Evolutionary conservation across 129 eudicot genomes (phyloP).

Genomic region (Sambucus nigra): DNA sequence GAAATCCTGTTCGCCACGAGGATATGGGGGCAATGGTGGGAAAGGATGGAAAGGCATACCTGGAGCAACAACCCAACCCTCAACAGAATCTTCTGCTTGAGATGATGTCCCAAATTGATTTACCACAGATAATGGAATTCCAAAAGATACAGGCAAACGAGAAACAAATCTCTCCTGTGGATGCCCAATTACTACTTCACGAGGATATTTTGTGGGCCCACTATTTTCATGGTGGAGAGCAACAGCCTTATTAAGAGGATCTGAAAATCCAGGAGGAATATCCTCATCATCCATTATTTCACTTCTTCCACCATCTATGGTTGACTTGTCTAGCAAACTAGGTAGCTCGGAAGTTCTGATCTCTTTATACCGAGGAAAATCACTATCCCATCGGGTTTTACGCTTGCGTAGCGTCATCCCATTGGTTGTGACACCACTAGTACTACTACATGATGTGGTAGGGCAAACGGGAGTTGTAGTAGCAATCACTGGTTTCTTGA

Average conservation of each 20-base stretch:
- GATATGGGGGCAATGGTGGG: constrained; percentile 72
- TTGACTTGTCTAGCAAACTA: too few species aligned
- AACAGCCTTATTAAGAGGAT: constrained; percentile 23
- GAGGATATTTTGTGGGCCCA: constrained; percentile 8
- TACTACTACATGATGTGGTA: too few species aligned
- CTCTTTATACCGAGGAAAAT: too few species aligned
- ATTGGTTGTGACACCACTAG: too few species aligned
- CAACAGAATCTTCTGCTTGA: constrained; percentile 17
- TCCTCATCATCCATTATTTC: constrained; percentile 35
- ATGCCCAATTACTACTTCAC: constrained; percentile 36
- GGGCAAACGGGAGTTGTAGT: too few species aligned
- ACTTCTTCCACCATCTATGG: too few species aligned
- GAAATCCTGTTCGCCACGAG: constrained; percentile 21
- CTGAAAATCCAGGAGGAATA: constrained; percentile 73
- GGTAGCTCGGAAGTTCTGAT: too few species aligned
- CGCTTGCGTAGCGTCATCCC: too few species aligned
- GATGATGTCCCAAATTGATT: constrained; percentile 38
- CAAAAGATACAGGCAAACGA: constrained; percentile 50
- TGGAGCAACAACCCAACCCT: constrained; percentile 59
- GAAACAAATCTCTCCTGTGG: constrained; percentile 55
- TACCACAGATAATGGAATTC: constrained; percentile 50
- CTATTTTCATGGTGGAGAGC: constrained; percentile 16
- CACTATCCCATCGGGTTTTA: too few species aligned
- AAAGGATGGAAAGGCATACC: constrained; percentile 73
- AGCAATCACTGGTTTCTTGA: too few species aligned